Evolutionary conservation across 768 basidiomycete species (phyloP), one percentile per base, ranked within the genome.

Genomic region (Leccinum ochraceum): DNA sequence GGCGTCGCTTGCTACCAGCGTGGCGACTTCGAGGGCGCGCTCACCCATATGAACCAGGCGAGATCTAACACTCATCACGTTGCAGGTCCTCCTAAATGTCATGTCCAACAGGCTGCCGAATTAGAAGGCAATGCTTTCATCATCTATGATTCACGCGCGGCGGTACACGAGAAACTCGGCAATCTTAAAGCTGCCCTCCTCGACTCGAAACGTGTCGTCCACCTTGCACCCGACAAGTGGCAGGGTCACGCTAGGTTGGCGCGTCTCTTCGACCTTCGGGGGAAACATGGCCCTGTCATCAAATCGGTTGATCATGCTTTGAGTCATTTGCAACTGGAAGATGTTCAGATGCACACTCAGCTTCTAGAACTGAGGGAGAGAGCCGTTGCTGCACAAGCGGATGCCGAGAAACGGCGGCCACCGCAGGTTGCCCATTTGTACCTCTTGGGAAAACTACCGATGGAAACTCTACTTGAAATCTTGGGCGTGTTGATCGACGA

Each of bases 201-300:
- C 16, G 92, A 95, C 67, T 84, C 89, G 8, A 87, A 83, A 70
- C 75, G 72, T 46, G 86, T 85, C n/a, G 89, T 94, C 51, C 80
- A 86, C 59, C 76, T 88, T 4, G 83, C 85, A 2, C 89, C 89
- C 2, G 74, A 83, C 8, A 81, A 81, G 46, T 89, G 87, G 86
- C 90, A 92, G 71, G 90, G 90, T 22, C 92, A 93, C 66, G 78
- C 79, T 28, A 86, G 91, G 44, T 84, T 89, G 5, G 86, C 90
- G 42, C 85, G 86, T 56, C 78, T 91, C 22, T 90, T 92, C 63
- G 68, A 81, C 16, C 71, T 76, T 24, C 74, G 80, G 2, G 74
- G 75, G 57, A 90, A 84, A 67, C 72, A 78, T 49, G 77, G 81
- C 34, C 71, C 81, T 50, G 82, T 88, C 0, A 62, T 80, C 54